Percentiles rank a stretch among this genome's conserved stretches.
These are phyloP conservation scores for Ceratocystis harringtonii DNA, from an alignment of 2,329 filamentous ascomycete species.

Conservation along the genomic window DNA sequence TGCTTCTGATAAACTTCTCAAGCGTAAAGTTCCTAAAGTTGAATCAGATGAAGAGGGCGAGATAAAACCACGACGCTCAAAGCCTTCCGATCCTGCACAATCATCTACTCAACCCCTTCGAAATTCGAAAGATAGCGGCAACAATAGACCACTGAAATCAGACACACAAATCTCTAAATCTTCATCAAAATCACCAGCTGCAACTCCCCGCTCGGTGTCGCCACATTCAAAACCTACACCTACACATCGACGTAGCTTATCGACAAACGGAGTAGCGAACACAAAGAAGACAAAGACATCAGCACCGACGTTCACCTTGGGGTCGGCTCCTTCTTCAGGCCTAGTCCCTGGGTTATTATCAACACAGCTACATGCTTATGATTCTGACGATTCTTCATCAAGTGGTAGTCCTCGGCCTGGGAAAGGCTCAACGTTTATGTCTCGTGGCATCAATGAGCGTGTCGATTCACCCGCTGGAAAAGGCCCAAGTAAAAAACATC, in stretches of 20 bases:
- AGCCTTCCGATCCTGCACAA: constrained; percentile 22
- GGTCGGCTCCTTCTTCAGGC: neutral
- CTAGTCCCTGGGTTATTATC: constrained; percentile 24
- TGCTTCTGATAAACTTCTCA: constrained; percentile 24
- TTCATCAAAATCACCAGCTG: constrained; percentile 1
- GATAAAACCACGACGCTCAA: constrained; percentile 37
- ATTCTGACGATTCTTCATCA: constrained; percentile 51
- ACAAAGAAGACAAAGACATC: constrained; percentile 55
- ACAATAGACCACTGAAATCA: constrained; percentile 8
- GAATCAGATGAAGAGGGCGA: constrained; percentile 46
- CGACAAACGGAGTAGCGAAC: constrained; percentile 41
- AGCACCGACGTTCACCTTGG: constrained; percentile 22
- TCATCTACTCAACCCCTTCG: neutral
- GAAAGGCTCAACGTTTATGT: constrained; percentile 41
- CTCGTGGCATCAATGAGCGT: constrained; percentile 40
- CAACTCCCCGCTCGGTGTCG: constrained; percentile 37
- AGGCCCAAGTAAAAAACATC: constrained; percentile 63
- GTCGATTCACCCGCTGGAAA: constrained; percentile 54
- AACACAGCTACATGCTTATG: constrained; percentile 47
- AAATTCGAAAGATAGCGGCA: constrained; percentile 5
- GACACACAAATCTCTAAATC: constrained; percentile 3
- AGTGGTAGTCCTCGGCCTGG: constrained; percentile 45
- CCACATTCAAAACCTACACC: constrained; percentile 34
- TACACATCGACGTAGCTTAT: constrained; percentile 47
- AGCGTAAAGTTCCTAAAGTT: constrained; percentile 38